Base-by-base conservation (phyloP, 108 stramenopile species). In the Skeletonema marinoi region DNA sequence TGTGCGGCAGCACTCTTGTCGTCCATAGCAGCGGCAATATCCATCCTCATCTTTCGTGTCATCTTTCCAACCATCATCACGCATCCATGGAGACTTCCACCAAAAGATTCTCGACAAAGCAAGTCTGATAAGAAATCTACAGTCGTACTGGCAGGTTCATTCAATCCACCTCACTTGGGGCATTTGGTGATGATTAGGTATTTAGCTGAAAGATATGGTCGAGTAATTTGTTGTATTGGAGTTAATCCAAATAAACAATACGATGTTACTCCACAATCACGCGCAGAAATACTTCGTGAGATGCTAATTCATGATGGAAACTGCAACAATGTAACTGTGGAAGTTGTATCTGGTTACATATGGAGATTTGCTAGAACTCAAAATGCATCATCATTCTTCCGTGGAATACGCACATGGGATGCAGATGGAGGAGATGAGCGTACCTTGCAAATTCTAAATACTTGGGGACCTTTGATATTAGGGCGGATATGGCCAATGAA, bases 381-480 rank as follows among this genome's bases (percentile, higher is more conserved):
- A 51, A 82, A 80, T n/a, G 89, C 85, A 4, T 65, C 75, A 19
- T 66, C 86, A 5, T 90, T 96, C 41, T 92, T 83, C 69, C 86
- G 95, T 32, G 95, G 95, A 8, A 91, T 96, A 70, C 91, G 95
- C 5, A 92, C 86, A 6, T 96, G 95, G 95, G 80, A 82, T 36
- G 86, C 85, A 79, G 95, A 96, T 73, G 95, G 95, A 12, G 35
- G 19, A 2, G 92, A 93, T 3, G 95, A 96, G 72, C 87, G 87
- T 10, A 31, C 73, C 4, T 74, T 96, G 51, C 90, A 93, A 58
- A 85, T 88, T 51, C 68, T 87, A 25, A 91, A 91, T 48, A 84
- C 83, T 4, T 86, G 80, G 76, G 90, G 90, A 64, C 90, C 90
- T 3, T n/a, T 91, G n/a, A 25, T 88, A 31, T 65, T 82, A 25